Percentiles rank a stretch among this genome's conserved stretches.
phyloP scores from a whole-genome alignment of 2,329 filamentous ascomycete species.

The Trichoderma koningiopsis region DNA sequence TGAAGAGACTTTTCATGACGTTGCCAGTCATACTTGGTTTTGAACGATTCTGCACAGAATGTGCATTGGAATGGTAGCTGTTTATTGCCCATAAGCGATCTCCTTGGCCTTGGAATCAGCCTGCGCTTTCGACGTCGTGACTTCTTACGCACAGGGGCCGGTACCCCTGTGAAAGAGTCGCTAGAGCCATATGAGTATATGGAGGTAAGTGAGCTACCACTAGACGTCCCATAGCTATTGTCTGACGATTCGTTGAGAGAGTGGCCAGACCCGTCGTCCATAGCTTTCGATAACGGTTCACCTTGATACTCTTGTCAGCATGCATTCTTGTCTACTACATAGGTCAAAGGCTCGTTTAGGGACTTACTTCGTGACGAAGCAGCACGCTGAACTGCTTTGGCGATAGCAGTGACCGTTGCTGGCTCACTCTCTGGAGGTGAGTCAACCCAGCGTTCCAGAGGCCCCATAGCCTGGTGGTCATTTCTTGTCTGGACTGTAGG shows the following conservation, averaged over 20 bases:
- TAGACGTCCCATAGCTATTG: neutral
- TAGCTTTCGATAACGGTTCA: neutral
- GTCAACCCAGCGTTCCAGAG: slow-evolving; percentile 36
- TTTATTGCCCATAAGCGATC: neutral
- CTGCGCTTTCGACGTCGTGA: neutral
- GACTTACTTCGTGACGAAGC: neutral
- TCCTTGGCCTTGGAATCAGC: neutral
- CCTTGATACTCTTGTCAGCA: neutral
- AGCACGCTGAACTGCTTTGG: slow-evolving; percentile 27
- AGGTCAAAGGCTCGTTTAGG: neutral
- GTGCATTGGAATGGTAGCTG: slow-evolving; percentile 41
- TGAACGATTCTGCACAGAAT: slow-evolving; percentile 48
- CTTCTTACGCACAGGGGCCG: neutral
- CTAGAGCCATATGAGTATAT: neutral
- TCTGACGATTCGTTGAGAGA: neutral
- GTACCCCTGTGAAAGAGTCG: neutral
- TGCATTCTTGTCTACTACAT: neutral
- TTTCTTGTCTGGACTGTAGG: neutral
- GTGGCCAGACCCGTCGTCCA: neutral
- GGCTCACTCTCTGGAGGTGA: slow-evolving; percentile 39
- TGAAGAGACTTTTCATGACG: slow-evolving; percentile 52
- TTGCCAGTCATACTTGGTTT: slow-evolving; percentile 48
- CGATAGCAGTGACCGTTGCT: slow-evolving; percentile 35
- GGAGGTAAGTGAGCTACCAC: neutral
- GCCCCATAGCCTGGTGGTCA: slow-evolving; percentile 21